Conservation (phyloP, 1,284 basidiomycete species). For the Megacollybia platyphylla region DNA sequence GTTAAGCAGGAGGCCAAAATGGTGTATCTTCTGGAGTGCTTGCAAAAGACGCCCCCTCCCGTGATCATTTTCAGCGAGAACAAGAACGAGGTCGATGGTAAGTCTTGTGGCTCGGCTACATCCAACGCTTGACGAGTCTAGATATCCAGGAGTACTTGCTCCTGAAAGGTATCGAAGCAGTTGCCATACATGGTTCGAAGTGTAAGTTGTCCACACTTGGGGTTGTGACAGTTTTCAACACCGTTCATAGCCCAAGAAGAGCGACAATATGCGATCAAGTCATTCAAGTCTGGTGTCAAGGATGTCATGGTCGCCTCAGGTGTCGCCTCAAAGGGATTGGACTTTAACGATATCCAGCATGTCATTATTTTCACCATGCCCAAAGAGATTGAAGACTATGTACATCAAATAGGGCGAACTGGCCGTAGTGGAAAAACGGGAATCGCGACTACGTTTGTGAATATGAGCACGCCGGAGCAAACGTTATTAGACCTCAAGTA, state of each 20-base stretch:
- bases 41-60: slow-evolving; percentile 97
- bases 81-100: slow-evolving; percentile 98
- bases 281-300: slow-evolving; percentile 93
- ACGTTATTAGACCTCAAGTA: slow-evolving; percentile 96
- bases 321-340: slow-evolving; percentile 94
- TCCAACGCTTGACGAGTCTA: slow-evolving; percentile 16
- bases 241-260: slow-evolving; percentile 79
- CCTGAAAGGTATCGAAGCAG: slow-evolving; percentile 95
- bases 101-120: slow-evolving; percentile 6
- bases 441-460: slow-evolving; percentile 99
- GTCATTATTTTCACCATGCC: slow-evolving; percentile 99
- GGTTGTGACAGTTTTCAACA: slow-evolving; percentile 4
- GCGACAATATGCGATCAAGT: slow-evolving; percentile 95
- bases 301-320: slow-evolving; percentile 99
- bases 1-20: slow-evolving; percentile 99
- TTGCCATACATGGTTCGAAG: slow-evolving; percentile 97
- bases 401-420: slow-evolving; percentile 97
- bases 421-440: slow-evolving; percentile 97
- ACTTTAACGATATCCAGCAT: slow-evolving; percentile 97
- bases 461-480: slow-evolving; percentile 94
- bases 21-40: slow-evolving; percentile 94
- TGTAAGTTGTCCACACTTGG: slow-evolving; percentile 33
- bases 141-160: slow-evolving; percentile 98
- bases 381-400: slow-evolving; percentile 97
- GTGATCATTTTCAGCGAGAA: slow-evolving; percentile 98